Conservation (phyloP, 2,329 filamentous ascomycete genomes). For the Colletotrichum coccodes region DNA sequence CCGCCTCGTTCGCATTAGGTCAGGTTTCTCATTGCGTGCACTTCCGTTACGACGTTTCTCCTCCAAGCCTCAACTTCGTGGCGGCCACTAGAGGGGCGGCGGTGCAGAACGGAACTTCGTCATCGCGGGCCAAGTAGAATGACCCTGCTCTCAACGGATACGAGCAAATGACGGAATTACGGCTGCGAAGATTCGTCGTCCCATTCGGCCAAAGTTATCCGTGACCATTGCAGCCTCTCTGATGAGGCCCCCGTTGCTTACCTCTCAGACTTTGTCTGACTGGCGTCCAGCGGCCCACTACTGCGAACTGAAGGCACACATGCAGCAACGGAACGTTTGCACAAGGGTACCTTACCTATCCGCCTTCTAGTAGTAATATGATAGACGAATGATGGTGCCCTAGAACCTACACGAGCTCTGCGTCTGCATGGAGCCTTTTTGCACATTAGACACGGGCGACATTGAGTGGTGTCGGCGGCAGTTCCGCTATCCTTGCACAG, state of each 20-base stretch:
- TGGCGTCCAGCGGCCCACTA: not conserved
- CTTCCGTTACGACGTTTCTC: not conserved
- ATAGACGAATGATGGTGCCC: not conserved
- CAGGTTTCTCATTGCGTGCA: not conserved
- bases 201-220: not conserved
- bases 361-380: conserved; percentile 1
- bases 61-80: not conserved
- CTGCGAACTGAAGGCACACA: not conserved
- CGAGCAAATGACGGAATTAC: not conserved
- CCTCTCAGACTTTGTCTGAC: conserved; percentile 1
- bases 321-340: not conserved
- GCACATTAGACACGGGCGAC: not conserved
- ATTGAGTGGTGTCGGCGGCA: not conserved
- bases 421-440: not conserved
- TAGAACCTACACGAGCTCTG: not conserved
- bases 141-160: not conserved
- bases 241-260: not conserved
- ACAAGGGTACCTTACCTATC: conserved; percentile 28
- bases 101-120: not conserved
- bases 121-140: conserved; percentile 10
- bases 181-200: not conserved
- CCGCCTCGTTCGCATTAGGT: conserved; percentile 1
- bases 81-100: not conserved
- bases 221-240: not conserved
- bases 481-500: not conserved